Percentiles rank a stretch among this genome's conserved stretches.
Conservation (phyloP, 495 filamentous ascomycete species). For the Neurospora sp. region DNA sequence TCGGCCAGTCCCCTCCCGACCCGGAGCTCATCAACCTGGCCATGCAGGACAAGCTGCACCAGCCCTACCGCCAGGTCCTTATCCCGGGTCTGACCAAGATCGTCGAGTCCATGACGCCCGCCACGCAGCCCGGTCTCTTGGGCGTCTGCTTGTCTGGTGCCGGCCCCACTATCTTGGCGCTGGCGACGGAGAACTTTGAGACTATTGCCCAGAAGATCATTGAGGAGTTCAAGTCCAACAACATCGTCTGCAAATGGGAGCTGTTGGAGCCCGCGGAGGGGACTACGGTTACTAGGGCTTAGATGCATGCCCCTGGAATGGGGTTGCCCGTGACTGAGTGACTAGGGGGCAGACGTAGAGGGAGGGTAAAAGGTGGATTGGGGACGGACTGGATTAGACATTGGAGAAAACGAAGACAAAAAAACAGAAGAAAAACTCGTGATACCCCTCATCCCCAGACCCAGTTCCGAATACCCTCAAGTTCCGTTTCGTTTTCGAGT, state of each 20-base stretch:
- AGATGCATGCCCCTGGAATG: background rate
- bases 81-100: constrained; percentile 90
- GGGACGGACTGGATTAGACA: background rate
- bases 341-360: too few relatives aligned
- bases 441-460: constrained; percentile 5
- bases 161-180: constrained; percentile 85
- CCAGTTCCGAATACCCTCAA: background rate
- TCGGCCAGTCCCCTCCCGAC: constrained; percentile 83
- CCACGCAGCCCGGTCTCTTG: constrained; percentile 73
- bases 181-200: constrained; percentile 80
- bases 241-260: constrained; percentile 77
- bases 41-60: constrained; percentile 97
- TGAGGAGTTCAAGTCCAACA: constrained; percentile 42
- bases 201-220: constrained; percentile 73
- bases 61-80: constrained; percentile 80
- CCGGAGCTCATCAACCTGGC: constrained; percentile 86
- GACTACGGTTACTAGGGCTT: constrained; percentile 45
- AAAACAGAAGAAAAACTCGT: constrained; percentile 6
- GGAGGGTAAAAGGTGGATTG: too few relatives aligned
- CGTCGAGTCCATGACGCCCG: constrained; percentile 73
- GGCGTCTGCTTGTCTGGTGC: constrained; percentile 91
- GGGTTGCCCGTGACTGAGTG: background rate
- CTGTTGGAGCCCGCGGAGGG: constrained; percentile 83
- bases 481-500: too few relatives aligned
- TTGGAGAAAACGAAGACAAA: background rate